Conservation (phyloP, 169 alveolate species). For the Eimeria falciformis region DNA sequence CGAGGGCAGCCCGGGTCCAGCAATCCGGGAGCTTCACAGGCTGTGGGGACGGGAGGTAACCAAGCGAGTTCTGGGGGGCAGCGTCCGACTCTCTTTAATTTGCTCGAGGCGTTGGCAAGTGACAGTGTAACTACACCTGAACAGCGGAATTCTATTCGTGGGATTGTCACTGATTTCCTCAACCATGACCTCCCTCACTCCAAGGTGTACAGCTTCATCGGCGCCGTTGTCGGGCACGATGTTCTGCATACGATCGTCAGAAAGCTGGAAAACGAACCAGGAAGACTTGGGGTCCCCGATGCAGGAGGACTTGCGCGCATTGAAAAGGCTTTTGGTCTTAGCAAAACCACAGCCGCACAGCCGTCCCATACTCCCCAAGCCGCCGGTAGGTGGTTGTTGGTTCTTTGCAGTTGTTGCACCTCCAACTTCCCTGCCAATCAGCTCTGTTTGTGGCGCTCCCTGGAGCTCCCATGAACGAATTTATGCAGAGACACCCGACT, state of each 20-base stretch:
- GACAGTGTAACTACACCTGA: constrained; percentile 92
- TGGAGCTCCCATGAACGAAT: too few relatives aligned
- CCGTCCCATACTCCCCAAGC: constrained; percentile 26
- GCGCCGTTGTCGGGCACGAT: constrained; percentile 92
- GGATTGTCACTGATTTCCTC: constrained; percentile 89
- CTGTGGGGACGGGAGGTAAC: constrained; percentile 13
- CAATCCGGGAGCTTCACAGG: constrained; percentile 24
- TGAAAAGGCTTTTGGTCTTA: constrained; percentile 89
- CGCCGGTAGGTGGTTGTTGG: constrained; percentile 25
- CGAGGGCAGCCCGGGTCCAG: constrained; percentile 55
- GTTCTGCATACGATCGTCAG: constrained; percentile 87
- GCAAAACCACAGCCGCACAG: constrained; percentile 83
- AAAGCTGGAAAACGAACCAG: constrained; percentile 89
- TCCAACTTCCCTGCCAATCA: neutral
- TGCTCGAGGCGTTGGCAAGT: constrained; percentile 90
- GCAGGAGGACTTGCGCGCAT: constrained; percentile 90
- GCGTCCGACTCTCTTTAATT: constrained; percentile 91
- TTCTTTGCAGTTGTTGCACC: neutral
- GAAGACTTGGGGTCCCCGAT: constrained; percentile 88
- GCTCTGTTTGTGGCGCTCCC: too few relatives aligned
- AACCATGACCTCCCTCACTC: constrained; percentile 91
- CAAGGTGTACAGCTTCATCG: constrained; percentile 90
- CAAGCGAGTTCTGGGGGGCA: constrained; percentile 51
- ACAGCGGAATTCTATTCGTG: constrained; percentile 93
- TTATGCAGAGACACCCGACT: too few relatives aligned